phyloP scores from a whole-genome alignment of 2,329 filamentous ascomycete genomes.

The Anthostomella pinea region DNA sequence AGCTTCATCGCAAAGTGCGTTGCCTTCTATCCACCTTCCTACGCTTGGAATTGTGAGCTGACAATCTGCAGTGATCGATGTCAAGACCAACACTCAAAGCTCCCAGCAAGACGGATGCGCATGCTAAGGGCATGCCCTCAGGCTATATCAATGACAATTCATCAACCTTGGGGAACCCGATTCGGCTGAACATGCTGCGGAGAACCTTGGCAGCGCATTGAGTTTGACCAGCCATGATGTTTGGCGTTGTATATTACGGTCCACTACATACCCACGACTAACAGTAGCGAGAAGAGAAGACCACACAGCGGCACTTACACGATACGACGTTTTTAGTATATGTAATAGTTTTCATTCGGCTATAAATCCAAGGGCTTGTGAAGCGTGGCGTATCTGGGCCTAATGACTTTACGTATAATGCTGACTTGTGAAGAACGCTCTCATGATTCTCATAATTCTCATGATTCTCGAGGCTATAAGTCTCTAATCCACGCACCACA shows the following conservation, averaged over 20 bases:
- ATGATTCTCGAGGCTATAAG: too few species aligned
- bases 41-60: too few species aligned
- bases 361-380: too few species aligned
- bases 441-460: background rate
- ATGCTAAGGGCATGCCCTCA: slow-evolving; percentile 43
- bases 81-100: slow-evolving; percentile 74
- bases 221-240: slow-evolving; percentile 25
- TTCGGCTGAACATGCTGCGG: too few species aligned
- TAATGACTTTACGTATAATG: too few species aligned
- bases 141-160: slow-evolving; percentile 4
- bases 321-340: slow-evolving; percentile 31
- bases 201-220: slow-evolving; percentile 30
- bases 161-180: too few species aligned
- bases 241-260: slow-evolving; percentile 30
- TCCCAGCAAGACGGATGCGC: slow-evolving; percentile 71
- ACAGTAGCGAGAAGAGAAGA: slow-evolving; percentile 17
- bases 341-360: slow-evolving; percentile 27
- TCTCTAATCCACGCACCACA: background rate
- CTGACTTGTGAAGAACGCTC: background rate
- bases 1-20: slow-evolving; percentile 73
- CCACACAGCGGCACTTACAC: slow-evolving; percentile 19
- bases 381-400: too few species aligned
- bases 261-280: slow-evolving; percentile 8
- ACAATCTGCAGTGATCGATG: slow-evolving; percentile 73
- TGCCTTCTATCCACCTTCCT: background rate